Conservation (phyloP, 192 early-diverging fungal species). For the Spinellus fusiger region DNA sequence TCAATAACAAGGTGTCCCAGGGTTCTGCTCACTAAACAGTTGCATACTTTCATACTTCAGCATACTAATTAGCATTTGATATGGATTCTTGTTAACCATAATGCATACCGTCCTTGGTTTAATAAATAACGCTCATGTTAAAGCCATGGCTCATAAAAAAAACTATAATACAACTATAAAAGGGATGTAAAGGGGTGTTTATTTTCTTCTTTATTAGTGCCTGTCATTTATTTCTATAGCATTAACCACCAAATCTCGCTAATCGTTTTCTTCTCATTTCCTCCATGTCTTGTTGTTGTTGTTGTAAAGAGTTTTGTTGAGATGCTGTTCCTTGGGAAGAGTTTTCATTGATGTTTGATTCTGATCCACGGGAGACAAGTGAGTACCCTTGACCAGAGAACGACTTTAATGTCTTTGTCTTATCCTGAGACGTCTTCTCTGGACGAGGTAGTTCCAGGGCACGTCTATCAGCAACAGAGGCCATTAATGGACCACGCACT, state of each 20-base stretch:
- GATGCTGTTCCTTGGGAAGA: too few relatives aligned
- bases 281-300: conserved; percentile 6
- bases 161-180: too few relatives aligned
- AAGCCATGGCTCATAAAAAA: not conserved
- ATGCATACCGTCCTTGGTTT: not conserved
- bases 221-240: not conserved
- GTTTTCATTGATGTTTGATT: too few relatives aligned
- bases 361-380: too few relatives aligned
- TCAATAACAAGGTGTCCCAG: not conserved
- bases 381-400: conserved; percentile 17
- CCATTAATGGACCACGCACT: conserved; percentile 8
- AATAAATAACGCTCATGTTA: not conserved
- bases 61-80: not conserved
- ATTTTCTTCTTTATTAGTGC: too few relatives aligned
- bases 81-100: not conserved
- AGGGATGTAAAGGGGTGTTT: too few relatives aligned
- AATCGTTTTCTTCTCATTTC: conserved; percentile 24
- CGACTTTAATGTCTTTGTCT: not conserved
- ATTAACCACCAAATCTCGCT: conserved; percentile 21
- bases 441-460: conserved; percentile 11
- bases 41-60: not conserved
- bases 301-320: too few relatives aligned
- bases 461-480: conserved; percentile 8
- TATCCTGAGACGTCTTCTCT: not conserved
- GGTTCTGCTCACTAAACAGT: not conserved